phyloP scores from a whole-genome alignment of 2,329 filamentous ascomycete genomes.

The Colletotrichum sp. region DNA sequence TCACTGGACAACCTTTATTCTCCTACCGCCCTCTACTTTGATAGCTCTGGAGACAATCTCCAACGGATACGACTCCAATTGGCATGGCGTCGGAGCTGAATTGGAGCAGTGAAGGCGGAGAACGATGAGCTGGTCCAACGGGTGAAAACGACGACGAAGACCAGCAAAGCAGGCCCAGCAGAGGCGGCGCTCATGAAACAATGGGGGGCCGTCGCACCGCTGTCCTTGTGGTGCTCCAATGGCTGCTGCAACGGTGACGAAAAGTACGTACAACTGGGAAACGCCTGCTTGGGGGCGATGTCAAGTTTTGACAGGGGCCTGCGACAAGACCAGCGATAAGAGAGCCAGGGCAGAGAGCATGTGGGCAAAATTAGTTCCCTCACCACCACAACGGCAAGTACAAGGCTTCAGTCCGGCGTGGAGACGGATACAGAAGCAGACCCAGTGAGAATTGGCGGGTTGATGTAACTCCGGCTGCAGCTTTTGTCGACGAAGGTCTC shows the following conservation, averaged over 20 bases:
- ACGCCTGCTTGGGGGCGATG: background rate
- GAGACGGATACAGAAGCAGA: background rate
- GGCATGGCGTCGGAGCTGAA: background rate
- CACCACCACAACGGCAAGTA: background rate
- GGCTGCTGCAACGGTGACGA: background rate
- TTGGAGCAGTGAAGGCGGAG: background rate
- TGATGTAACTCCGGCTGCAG: conserved; percentile 3
- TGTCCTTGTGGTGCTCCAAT: background rate
- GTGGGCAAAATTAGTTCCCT: background rate
- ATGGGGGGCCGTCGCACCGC: background rate
- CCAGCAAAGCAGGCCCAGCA: background rate
- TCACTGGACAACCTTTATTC: background rate
- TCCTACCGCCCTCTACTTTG: background rate
- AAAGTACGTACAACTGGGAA: background rate
- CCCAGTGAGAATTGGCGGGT: background rate
- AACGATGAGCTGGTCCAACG: background rate
- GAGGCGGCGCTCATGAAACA: conserved; percentile 12
- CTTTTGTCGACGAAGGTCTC: background rate
- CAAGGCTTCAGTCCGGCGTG: background rate
- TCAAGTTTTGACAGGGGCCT: conserved; percentile 1
- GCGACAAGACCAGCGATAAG: background rate
- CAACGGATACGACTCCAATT: background rate
- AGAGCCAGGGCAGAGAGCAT: background rate
- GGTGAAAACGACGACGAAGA: background rate
- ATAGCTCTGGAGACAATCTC: background rate